Percentiles rank a stretch among this genome's conserved stretches.
phyloP scores from a whole-genome alignment of 768 basidiomycete species.

The Leccinum imitatum region DNA sequence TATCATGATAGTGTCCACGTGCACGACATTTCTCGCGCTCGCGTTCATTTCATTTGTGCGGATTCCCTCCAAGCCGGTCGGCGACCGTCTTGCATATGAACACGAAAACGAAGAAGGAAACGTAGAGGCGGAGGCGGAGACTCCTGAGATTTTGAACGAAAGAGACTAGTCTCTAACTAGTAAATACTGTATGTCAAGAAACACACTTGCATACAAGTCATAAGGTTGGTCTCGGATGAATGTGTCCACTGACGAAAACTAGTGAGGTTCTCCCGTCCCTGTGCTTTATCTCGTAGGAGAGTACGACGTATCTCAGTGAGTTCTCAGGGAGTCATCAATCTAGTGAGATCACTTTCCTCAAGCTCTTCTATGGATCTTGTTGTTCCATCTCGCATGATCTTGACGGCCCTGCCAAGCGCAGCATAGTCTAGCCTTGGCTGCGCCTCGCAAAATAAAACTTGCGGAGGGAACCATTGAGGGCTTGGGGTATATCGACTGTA shows the following conservation, averaged over 20 bases:
- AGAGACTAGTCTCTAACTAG: not conserved
- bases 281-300: conserved; percentile 81
- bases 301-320: conserved; percentile 80
- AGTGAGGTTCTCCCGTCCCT: conserved; percentile 80
- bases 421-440: conserved; percentile 56
- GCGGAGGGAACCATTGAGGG: conserved; percentile 62
- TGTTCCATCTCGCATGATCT: conserved; percentile 83
- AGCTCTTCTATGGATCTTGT: conserved; percentile 82
- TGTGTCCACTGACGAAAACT: conserved; percentile 89
- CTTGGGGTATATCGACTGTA: conserved; percentile 84
- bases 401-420: conserved; percentile 66
- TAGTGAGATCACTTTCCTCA: conserved; percentile 60
- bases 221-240: conserved; percentile 68
- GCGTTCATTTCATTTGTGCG: conserved; percentile 48
- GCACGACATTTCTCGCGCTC: conserved; percentile 42
- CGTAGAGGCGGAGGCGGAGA: not conserved
- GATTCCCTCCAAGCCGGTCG: conserved; percentile 23
- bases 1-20: conserved; percentile 61
- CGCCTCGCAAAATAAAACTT: conserved; percentile 79
- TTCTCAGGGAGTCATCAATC: conserved; percentile 65
- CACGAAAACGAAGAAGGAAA: conserved; percentile 7
- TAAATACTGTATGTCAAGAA: conserved; percentile 47
- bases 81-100: not conserved
- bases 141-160: conserved; percentile 4
- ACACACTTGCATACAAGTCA: conserved; percentile 75